Evolutionary conservation across 352 stramenopile genomes (phyloP), one percentile per base, ranked within the genome.

Genomic region (Aphanomyces stellatus): DNA sequence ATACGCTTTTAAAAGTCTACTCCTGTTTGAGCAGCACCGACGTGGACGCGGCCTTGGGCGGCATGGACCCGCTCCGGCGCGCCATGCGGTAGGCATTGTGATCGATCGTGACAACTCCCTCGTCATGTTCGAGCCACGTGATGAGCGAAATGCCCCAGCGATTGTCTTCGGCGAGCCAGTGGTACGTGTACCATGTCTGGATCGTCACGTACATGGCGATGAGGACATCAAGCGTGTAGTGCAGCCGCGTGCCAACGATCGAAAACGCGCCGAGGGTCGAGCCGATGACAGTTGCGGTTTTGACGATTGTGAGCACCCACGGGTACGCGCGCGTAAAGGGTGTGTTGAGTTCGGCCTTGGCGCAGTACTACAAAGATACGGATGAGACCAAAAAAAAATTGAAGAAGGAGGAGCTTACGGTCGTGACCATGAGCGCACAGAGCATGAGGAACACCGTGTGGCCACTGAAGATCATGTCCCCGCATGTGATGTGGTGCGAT

Each of bases 401-500:
- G 25, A n/a, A n/a, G n/a, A n/a, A n/a, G n/a, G n/a, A n/a, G 22
- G 17, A 77, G 62, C 70, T 8, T 43, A 94, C 85, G 75, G 82
- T 88, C 69, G 78, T 80, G 55, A 89, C 81, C 30, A 90, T 80
- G 80, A 91, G 91, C 55, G 75, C 77, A 68, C 82, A 92, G 43
- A 94, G 79, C 73, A 91, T 81, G 35, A 94, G 74, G 71, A 93
- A 94, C 15, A 94, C 86, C 5, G 82, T 81, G 71, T 94, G 86
- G 33, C 86, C 86, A 68, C 86, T 94, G 72, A 94, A 94, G 72
- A 94, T 80, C 86, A 94, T 94, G 57, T 94, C 86, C 68, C 86
- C 86, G 67, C 86, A 94, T 13, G 86, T 94, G 67, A 94, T 94
- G 72, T 94, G 81, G 70, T 93, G 79, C 48, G 86, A 90, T 34